Conservation (phyloP, 2,329 filamentous ascomycete species). For the Diaporthe citriasiana region DNA sequence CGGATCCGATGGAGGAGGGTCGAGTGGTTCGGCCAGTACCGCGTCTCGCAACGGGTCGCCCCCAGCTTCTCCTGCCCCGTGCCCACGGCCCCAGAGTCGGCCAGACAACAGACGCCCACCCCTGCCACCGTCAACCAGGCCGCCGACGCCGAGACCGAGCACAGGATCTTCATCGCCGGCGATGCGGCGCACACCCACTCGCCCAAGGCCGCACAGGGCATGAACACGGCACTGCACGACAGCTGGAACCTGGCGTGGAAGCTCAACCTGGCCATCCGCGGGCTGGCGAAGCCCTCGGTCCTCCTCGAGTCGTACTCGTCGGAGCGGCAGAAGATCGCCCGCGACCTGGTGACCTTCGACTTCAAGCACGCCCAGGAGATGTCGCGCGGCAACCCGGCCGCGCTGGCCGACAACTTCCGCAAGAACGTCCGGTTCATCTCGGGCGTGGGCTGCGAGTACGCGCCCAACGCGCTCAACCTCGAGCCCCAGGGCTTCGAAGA, state of each 20-base stretch:
- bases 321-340: constrained; percentile 73
- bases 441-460: constrained; percentile 73
- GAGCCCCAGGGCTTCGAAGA: constrained; percentile 20
- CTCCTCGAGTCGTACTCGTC: constrained; percentile 73
- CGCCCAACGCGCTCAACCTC: constrained; percentile 36
- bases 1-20: constrained; percentile 70
- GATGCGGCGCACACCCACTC: constrained; percentile 81
- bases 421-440: constrained; percentile 82
- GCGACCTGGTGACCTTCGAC: constrained; percentile 72
- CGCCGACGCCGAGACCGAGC: constrained; percentile 47
- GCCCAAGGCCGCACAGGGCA: constrained; percentile 78
- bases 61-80: constrained; percentile 73
- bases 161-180: constrained; percentile 76
- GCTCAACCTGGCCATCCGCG: constrained; percentile 66
- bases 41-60: constrained; percentile 79
- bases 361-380: constrained; percentile 70
- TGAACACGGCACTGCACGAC: constrained; percentile 75
- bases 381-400: constrained; percentile 72
- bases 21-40: constrained; percentile 81
- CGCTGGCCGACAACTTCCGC: constrained; percentile 77
- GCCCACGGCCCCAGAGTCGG: background rate
- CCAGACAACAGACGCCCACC: constrained; percentile 22
- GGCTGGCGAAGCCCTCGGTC: constrained; percentile 63
- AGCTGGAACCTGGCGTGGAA: constrained; percentile 72
- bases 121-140: background rate